Evolutionary conservation across 164 flowering plant genomes (phyloP).

Genomic region (Chloranthus sessilifolius): DNA sequence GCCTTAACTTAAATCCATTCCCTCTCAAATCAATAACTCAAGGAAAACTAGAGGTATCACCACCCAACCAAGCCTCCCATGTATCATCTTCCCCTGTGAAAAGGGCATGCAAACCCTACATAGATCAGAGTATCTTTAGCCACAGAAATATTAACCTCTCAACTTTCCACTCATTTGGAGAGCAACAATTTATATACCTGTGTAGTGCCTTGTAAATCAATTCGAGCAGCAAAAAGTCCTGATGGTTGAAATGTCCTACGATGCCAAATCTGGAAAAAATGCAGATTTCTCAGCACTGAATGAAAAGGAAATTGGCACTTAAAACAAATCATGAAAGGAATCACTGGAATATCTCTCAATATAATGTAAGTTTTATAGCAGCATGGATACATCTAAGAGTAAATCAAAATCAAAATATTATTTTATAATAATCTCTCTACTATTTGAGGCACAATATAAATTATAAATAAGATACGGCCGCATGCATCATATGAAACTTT

Average conservation of each 20-base stretch:
- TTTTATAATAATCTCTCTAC: too few species aligned
- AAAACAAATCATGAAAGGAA: too few species aligned
- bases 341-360: too few species aligned
- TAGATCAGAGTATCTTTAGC: neutral
- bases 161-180: neutral
- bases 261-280: slow-evolving; percentile 71
- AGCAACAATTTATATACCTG: slow-evolving; percentile 38
- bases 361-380: too few species aligned
- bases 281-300: too few species aligned
- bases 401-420: too few species aligned
- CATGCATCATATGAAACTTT: too few species aligned
- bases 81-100: slow-evolving; percentile 98
- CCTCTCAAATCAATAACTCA: slow-evolving; percentile 47
- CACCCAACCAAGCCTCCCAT: slow-evolving; percentile 94
- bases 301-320: too few species aligned
- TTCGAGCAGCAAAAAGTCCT: slow-evolving; percentile 95
- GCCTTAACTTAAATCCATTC: slow-evolving; percentile 74
- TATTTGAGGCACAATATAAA: too few species aligned
- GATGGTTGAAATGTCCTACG: slow-evolving; percentile 93
- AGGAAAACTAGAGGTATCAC: slow-evolving; percentile 71
- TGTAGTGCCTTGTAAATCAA: slow-evolving; percentile 85
- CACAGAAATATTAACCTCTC: neutral
- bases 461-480: too few species aligned
- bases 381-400: too few species aligned
- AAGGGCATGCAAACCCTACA: slow-evolving; percentile 95